Conservation (phyloP, 768 basidiomycete species). For the Serpula lacrymans region DNA sequence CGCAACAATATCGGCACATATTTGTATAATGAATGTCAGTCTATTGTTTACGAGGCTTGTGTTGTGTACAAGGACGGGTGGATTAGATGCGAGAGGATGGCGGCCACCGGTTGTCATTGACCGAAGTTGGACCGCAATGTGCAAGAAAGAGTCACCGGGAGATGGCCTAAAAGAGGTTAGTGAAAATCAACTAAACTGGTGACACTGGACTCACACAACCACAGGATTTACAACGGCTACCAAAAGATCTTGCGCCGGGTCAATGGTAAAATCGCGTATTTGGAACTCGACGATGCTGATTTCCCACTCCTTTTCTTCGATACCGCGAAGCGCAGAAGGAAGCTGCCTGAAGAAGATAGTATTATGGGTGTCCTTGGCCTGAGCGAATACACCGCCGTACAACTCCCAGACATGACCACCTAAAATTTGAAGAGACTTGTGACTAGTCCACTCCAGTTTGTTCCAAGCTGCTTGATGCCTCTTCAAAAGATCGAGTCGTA, state of each 20-base stretch:
- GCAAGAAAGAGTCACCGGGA: constrained; percentile 7
- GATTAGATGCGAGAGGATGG: constrained; percentile 41
- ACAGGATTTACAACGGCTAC: constrained; percentile 42
- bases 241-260: constrained; percentile 64
- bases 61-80: constrained; percentile 27
- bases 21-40: constrained; percentile 48
- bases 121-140: constrained; percentile 38
- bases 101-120: constrained; percentile 41
- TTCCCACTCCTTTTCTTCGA: constrained; percentile 44
- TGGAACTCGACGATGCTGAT: constrained; percentile 30
- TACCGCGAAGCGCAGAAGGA: constrained; percentile 46
- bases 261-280: constrained; percentile 60
- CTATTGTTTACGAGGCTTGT: constrained; percentile 14
- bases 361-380: constrained; percentile 23
- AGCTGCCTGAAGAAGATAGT: constrained; percentile 44
- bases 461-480: constrained; percentile 39
- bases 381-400: constrained; percentile 54
- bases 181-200: neutral
- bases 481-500: constrained; percentile 37
- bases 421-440: constrained; percentile 35
- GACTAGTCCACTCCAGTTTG: constrained; percentile 31
- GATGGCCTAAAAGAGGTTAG: neutral
- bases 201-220: constrained; percentile 32
- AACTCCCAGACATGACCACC: constrained; percentile 53
- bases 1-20: constrained; percentile 51